A percentile compares a stretch with the other conserved stretches of the same genome.
Conservation (phyloP, 2,329 filamentous ascomycete genomes). For the Sporothrix pallida region DNA sequence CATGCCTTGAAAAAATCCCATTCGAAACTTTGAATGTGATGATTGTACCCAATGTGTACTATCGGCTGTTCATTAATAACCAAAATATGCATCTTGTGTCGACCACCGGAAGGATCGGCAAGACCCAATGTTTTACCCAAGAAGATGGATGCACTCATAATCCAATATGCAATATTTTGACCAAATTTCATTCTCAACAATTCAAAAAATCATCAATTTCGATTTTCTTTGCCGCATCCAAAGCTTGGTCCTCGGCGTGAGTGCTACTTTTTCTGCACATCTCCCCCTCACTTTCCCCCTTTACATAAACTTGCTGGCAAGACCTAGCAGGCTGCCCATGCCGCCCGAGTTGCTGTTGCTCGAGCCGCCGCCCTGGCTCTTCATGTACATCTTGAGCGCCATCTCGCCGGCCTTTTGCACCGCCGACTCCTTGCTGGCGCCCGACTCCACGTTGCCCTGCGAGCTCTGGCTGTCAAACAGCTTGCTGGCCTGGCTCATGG, state of each 20-base stretch:
- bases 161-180: too few relatives aligned
- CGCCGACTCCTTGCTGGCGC: conserved; percentile 78
- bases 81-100: too few relatives aligned
- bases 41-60: background rate
- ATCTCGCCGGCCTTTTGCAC: conserved; percentile 81
- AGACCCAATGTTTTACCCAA: too few relatives aligned
- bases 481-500: conserved; percentile 87
- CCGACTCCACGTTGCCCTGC: conserved; percentile 59
- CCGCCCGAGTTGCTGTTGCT: conserved; percentile 56
- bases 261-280: background rate
- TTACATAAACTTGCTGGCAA: conserved; percentile 57
- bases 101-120: too few relatives aligned
- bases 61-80: background rate
- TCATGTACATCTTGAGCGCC: conserved; percentile 90
- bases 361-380: conserved; percentile 65
- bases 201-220: too few relatives aligned
- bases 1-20: background rate
- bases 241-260: background rate
- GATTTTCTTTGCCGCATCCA: too few relatives aligned
- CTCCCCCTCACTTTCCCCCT: background rate
- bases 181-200: too few relatives aligned
- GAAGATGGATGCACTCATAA: too few relatives aligned
- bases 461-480: conserved; percentile 65
- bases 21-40: background rate
- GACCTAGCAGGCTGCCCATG: conserved; percentile 49